These are phyloP conservation scores for Tulasnella sp. DNA, from an alignment of 768 basidiomycete species.

Conservation along the genomic window DNA sequence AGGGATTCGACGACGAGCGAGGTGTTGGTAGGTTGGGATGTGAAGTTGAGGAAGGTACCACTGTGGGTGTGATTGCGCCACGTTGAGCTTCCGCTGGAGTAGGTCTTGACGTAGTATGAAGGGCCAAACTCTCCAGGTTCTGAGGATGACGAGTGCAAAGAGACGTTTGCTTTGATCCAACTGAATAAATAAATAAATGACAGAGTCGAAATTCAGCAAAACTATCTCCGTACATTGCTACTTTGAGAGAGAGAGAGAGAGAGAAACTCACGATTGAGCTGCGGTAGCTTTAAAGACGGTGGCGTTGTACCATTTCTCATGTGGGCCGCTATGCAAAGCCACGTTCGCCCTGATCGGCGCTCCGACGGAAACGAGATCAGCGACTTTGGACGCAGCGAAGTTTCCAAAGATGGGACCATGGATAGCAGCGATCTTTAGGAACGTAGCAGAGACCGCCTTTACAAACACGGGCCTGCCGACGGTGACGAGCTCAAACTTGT, in stretches of 20 bases:
- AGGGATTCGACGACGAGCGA: slow-evolving; percentile 1
- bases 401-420: background rate
- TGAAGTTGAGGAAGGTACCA: background rate
- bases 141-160: background rate
- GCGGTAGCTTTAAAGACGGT: background rate
- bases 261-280: background rate
- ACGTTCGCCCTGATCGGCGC: slow-evolving; percentile 3
- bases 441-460: background rate
- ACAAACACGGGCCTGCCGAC: background rate
- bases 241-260: background rate
- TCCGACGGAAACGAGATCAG: background rate
- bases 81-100: background rate
- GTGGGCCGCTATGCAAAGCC: background rate
- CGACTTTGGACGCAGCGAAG: background rate
- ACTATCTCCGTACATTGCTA: too few relatives aligned
- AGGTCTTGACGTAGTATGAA: background rate
- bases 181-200: background rate
- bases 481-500: slow-evolving; percentile 3
- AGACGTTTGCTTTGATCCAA: slow-evolving; percentile 4
- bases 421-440: background rate
- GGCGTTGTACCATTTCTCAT: background rate
- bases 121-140: background rate
- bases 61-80: background rate
- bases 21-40: background rate
- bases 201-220: too few relatives aligned